Evolutionary conservation across 768 basidiomycete species (phyloP).

Genomic region (Russula compacta): DNA sequence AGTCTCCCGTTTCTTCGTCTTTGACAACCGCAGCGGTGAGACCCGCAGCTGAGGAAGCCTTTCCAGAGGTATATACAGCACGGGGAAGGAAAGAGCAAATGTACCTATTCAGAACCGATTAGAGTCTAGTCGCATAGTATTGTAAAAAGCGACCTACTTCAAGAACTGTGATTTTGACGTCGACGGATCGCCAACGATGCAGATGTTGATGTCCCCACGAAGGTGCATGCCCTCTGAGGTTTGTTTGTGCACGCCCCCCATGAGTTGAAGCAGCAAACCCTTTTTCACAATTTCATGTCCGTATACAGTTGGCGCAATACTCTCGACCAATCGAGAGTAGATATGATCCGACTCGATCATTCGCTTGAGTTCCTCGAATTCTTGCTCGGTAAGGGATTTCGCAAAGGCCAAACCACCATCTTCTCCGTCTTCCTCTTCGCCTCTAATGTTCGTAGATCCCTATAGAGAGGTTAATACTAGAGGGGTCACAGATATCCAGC

Average conservation of each 20-base stretch:
- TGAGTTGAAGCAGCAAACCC: slow-evolving; percentile 87
- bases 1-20: slow-evolving; percentile 98
- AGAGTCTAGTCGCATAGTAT: neutral
- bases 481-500: neutral
- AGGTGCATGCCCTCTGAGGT: slow-evolving; percentile 95
- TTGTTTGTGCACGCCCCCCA: slow-evolving; percentile 98
- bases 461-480: slow-evolving; percentile 24
- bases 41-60: slow-evolving; percentile 98
- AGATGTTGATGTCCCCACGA: slow-evolving; percentile 98
- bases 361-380: slow-evolving; percentile 86
- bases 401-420: slow-evolving; percentile 79
- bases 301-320: slow-evolving; percentile 96
- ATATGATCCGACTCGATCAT: slow-evolving; percentile 97
- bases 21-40: slow-evolving; percentile 96
- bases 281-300: slow-evolving; percentile 99
- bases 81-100: slow-evolving; percentile 97
- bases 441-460: slow-evolving; percentile 82
- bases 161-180: slow-evolving; percentile 99
- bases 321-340: slow-evolving; percentile 86
- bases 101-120: slow-evolving; percentile 46
- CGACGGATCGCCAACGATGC: slow-evolving; percentile 94
- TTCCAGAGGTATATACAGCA: slow-evolving; percentile 98
- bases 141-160: slow-evolving; percentile 50
- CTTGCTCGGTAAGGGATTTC: slow-evolving; percentile 81
- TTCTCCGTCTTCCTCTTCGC: slow-evolving; percentile 76